Evolutionary conservation across 805 yeast genomes (phyloP).

Genomic region (Debaryomyces maramus): DNA sequence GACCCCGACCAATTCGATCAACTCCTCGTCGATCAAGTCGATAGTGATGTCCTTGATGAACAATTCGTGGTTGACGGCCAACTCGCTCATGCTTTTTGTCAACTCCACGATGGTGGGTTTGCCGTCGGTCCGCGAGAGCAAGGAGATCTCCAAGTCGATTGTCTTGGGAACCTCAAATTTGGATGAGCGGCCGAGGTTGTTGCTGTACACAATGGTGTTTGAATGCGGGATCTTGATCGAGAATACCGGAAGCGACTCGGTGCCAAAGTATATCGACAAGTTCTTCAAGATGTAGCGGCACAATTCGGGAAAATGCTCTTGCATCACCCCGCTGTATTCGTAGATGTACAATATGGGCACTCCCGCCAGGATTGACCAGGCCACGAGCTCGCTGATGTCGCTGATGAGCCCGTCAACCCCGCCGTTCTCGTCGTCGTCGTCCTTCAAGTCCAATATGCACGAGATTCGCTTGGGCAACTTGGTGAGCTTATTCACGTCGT

Average conservation of each 20-base stretch:
- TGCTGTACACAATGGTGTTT: slow-evolving; percentile 48
- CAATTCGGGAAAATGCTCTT: slow-evolving; percentile 50
- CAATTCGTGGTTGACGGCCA: slow-evolving; percentile 62
- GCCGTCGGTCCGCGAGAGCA: slow-evolving; percentile 80
- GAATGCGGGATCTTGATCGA: slow-evolving; percentile 67
- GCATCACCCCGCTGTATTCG: slow-evolving; percentile 74
- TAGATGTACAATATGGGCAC: slow-evolving; percentile 69
- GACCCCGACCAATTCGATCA: slow-evolving; percentile 73
- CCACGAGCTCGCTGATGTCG: slow-evolving; percentile 71
- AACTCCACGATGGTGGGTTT: slow-evolving; percentile 86
- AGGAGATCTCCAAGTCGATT: slow-evolving; percentile 59
- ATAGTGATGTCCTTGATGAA: slow-evolving; percentile 67
- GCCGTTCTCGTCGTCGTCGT: slow-evolving; percentile 84
- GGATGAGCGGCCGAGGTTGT: slow-evolving; percentile 28
- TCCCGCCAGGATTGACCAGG: slow-evolving; percentile 93
- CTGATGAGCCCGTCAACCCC: slow-evolving; percentile 80
- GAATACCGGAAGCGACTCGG: slow-evolving; percentile 62
- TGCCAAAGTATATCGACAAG: slow-evolving; percentile 72
- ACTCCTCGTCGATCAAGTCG: slow-evolving; percentile 71
- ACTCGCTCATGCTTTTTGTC: slow-evolving; percentile 80
- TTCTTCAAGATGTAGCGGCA: slow-evolving; percentile 57
- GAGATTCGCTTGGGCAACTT: slow-evolving; percentile 81
- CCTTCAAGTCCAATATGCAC: slow-evolving; percentile 68
- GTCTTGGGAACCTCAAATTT: slow-evolving; percentile 25
- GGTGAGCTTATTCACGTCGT: slow-evolving; percentile 68